phyloP scores from a whole-genome alignment of 371 early-diverging fungal species.

The Chytridium lagenaria region DNA sequence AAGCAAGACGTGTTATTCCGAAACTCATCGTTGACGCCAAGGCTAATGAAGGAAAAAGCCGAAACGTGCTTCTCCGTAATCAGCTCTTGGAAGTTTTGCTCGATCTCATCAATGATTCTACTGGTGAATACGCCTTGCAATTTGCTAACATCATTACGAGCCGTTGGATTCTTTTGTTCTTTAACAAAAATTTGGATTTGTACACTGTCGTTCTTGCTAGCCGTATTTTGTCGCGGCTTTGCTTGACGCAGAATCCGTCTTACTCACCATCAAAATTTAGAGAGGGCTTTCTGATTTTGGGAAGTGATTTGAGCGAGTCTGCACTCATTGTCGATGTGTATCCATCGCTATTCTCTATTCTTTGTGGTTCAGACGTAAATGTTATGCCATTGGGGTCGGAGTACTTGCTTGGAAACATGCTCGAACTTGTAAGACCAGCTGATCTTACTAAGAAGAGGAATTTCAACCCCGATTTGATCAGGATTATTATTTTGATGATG shows the following conservation, averaged over 20 bases:
- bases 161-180: conserved; percentile 75
- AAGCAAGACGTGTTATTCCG: conserved; percentile 26
- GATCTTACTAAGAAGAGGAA: conserved; percentile 30
- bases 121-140: conserved; percentile 56
- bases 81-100: conserved; percentile 74
- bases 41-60: conserved; percentile 32
- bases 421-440: conserved; percentile 48
- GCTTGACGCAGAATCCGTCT: conserved; percentile 58
- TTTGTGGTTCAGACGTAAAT: conserved; percentile 68
- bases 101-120: conserved; percentile 66
- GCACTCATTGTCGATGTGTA: conserved; percentile 70
- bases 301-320: conserved; percentile 61
- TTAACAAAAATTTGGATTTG: conserved; percentile 62
- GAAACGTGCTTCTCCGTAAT: conserved; percentile 67
- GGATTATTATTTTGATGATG: conserved; percentile 40
- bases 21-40: conserved; percentile 49
- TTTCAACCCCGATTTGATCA: conserved; percentile 50
- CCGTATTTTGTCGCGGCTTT: conserved; percentile 64
- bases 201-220: conserved; percentile 66
- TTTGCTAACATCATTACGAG: conserved; percentile 70
- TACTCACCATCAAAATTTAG: conserved; percentile 64
- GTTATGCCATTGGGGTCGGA: conserved; percentile 57
- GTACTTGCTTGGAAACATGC: conserved; percentile 58
- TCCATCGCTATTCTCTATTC: conserved; percentile 59
- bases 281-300: conserved; percentile 69